Conservation (phyloP, 2,329 filamentous ascomycete species). For the Saccharata proteae region DNA sequence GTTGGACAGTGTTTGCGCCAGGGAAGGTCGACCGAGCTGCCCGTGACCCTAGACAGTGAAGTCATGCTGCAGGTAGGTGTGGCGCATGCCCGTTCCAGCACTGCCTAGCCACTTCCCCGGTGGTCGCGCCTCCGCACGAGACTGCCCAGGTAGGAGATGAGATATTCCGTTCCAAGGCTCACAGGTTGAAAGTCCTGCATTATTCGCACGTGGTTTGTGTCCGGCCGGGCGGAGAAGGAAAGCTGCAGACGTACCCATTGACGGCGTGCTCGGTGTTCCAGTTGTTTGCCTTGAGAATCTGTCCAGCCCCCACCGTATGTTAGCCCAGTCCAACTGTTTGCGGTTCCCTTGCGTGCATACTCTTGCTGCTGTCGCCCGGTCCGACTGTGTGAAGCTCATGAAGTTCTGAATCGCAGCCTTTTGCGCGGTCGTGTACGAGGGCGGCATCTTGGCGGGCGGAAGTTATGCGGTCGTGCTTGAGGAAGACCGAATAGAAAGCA, state of each 20-base stretch:
- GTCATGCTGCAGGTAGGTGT: too few species aligned
- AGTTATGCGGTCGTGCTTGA: slow-evolving; percentile 1
- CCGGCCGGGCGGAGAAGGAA: too few species aligned
- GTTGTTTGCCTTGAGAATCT: slow-evolving; percentile 31
- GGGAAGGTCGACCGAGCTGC: too few species aligned
- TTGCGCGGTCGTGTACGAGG: slow-evolving; percentile 34
- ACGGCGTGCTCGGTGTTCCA: slow-evolving; percentile 35
- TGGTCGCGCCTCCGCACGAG: too few species aligned
- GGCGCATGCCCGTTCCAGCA: too few species aligned
- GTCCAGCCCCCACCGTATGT: slow-evolving; percentile 7
- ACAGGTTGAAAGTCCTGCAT: too few species aligned
- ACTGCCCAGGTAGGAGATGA: too few species aligned
- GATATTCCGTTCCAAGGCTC: too few species aligned
- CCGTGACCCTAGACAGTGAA: too few species aligned
- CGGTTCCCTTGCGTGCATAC: slow-evolving; percentile 13
- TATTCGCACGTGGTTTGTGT: too few species aligned
- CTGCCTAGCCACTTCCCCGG: too few species aligned
- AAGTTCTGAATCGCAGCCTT: slow-evolving; percentile 35
- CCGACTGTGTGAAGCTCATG: slow-evolving; percentile 30
- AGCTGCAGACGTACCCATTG: slow-evolving; percentile 34
- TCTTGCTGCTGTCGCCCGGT: slow-evolving; percentile 30
- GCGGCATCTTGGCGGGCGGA: slow-evolving; percentile 26
- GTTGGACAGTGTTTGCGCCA: too few species aligned
- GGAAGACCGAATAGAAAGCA: not conserved
- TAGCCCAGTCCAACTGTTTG: slow-evolving; percentile 2